Conservation (phyloP, 169 alveolate species). For the Plasmodium blacklocki region DNA sequence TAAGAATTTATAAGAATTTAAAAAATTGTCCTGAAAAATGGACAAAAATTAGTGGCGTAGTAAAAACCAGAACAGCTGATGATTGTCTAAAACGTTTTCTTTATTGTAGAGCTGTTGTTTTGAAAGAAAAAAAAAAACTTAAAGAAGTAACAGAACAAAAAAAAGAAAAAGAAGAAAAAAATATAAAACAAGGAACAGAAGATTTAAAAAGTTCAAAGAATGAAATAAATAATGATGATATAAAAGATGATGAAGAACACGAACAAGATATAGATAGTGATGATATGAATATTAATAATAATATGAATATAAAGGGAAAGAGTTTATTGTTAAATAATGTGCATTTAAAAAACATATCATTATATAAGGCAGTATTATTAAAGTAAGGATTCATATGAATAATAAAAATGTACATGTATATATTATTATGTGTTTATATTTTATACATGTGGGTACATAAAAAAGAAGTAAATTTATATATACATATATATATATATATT, state of each 20-base stretch:
- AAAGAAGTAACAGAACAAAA: conserved; percentile 12
- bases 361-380: conserved; percentile 45
- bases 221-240: background rate
- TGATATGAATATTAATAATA: conserved; percentile 64
- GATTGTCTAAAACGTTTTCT: conserved; percentile 72
- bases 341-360: conserved; percentile 48
- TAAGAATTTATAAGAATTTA: conserved; percentile 49
- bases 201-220: conserved; percentile 5
- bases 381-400: conserved; percentile 18
- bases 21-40: conserved; percentile 72
- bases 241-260: conserved; percentile 15
- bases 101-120: conserved; percentile 48
- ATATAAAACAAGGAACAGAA: background rate
- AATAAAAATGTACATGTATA: background rate
- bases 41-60: conserved; percentile 60
- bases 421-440: background rate
- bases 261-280: conserved; percentile 73
- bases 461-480: background rate
- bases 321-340: conserved; percentile 27
- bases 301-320: conserved; percentile 50
- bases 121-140: conserved; percentile 61
- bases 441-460: background rate
- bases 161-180: conserved; percentile 8
- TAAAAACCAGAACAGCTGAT: conserved; percentile 45
- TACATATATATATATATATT: background rate